Conservation (phyloP, 768 basidiomycete species). For the Mycena vulgaris region DNA sequence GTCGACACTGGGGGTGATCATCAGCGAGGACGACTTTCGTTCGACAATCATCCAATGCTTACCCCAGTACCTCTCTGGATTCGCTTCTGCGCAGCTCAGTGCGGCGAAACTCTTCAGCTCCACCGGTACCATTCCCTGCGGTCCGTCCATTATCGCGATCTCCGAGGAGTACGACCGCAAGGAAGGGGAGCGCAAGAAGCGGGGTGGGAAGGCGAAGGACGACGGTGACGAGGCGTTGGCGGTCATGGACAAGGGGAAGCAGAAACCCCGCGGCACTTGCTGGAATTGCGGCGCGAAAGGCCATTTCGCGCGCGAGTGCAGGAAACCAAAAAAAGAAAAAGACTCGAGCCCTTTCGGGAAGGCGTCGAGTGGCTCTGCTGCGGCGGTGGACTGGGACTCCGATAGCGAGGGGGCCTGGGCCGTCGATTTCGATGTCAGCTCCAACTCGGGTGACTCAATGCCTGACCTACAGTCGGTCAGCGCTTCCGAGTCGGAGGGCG, state of each 20-base stretch:
- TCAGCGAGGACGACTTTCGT: conserved; percentile 29
- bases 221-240: conserved; percentile 40
- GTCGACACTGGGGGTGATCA: background rate
- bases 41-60: conserved; percentile 33
- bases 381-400: conserved; percentile 32
- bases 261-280: conserved; percentile 33
- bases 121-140: conserved; percentile 8
- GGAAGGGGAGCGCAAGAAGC: conserved; percentile 14
- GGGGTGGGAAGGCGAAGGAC: conserved; percentile 22
- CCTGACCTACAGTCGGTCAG: background rate
- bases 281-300: conserved; percentile 46
- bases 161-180: conserved; percentile 42
- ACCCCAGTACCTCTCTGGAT: conserved; percentile 24
- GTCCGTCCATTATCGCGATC: conserved; percentile 26
- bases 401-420: conserved; percentile 32
- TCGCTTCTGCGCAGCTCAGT: conserved; percentile 18
- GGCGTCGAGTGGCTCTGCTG: conserved; percentile 11
- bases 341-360: conserved; percentile 2
- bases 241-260: conserved; percentile 5
- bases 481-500: background rate
- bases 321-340: conserved; percentile 39
- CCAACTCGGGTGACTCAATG: conserved; percentile 29
- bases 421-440: conserved; percentile 23
- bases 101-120: background rate
- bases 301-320: conserved; percentile 43